A percentile compares a stretch with the other conserved stretches of the same genome.
phyloP scores from a whole-genome alignment of 306 rosid species.

The Alnus glutinosa region DNA sequence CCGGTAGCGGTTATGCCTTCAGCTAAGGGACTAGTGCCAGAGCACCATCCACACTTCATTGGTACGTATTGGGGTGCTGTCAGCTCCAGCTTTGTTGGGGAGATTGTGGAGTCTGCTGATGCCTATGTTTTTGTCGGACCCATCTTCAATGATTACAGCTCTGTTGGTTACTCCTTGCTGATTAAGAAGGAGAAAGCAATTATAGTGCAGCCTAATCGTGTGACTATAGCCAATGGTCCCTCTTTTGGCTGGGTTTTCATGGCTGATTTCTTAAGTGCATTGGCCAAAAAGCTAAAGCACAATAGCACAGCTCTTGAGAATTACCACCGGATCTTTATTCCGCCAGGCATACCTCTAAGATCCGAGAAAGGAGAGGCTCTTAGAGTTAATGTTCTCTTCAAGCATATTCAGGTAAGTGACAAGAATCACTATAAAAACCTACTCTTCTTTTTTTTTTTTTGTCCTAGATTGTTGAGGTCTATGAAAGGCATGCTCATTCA shows the following conservation, averaged over 20 bases:
- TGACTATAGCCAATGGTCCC: slow-evolving; percentile 76
- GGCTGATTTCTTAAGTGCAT: slow-evolving; percentile 70
- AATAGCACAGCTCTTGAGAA: slow-evolving; percentile 70
- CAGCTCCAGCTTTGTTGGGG: slow-evolving; percentile 71
- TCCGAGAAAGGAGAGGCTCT: slow-evolving; percentile 59
- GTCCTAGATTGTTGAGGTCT: neutral
- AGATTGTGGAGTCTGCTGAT: slow-evolving; percentile 89
- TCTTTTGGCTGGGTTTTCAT: slow-evolving; percentile 90
- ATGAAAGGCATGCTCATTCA: neutral
- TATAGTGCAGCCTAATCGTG: slow-evolving; percentile 68
- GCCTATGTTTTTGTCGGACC: slow-evolving; percentile 88
- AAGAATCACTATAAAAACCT: neutral
- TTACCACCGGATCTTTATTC: slow-evolving; percentile 67
- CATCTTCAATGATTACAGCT: slow-evolving; percentile 84
- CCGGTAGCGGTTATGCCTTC: slow-evolving; percentile 86
- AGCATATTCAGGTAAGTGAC: slow-evolving; percentile 63
- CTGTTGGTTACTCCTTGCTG: slow-evolving; percentile 86
- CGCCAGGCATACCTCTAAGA: slow-evolving; percentile 60
- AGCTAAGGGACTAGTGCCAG: slow-evolving; percentile 76
- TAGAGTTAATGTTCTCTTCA: slow-evolving; percentile 77
- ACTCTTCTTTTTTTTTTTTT: neutral
- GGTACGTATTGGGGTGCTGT: slow-evolving; percentile 95
- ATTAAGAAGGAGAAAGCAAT: slow-evolving; percentile 70
- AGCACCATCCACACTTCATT: slow-evolving; percentile 64
- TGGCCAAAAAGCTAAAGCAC: slow-evolving; percentile 65